Percentiles rank a stretch among this genome's conserved stretches.
Conservation (phyloP, 805 yeast species). For the Debaryomyces castellii region DNA sequence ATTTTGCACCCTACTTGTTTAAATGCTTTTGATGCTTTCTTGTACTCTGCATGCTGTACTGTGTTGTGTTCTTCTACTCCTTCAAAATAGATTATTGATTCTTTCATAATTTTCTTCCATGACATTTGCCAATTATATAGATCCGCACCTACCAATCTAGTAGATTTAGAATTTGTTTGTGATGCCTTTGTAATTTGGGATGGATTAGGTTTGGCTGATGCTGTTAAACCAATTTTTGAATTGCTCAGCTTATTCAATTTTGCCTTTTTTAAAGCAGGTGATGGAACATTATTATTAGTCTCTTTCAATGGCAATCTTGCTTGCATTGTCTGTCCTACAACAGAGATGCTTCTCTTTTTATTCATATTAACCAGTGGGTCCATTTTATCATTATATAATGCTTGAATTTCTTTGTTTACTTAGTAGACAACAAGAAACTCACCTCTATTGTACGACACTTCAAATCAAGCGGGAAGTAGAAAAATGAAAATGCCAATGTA, state of each 20-base stretch:
- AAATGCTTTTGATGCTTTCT: constrained; percentile 44
- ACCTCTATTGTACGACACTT: neutral
- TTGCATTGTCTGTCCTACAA: neutral
- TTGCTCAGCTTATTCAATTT: constrained; percentile 14
- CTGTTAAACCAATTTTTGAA: neutral
- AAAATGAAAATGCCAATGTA: neutral
- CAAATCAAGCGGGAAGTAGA: neutral
- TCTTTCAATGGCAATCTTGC: constrained; percentile 38
- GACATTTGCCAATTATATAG: constrained; percentile 60
- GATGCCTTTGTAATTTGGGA: constrained; percentile 3
- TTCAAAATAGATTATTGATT: constrained; percentile 63
- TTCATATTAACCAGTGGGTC: constrained; percentile 1
- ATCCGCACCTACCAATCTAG: constrained; percentile 44
- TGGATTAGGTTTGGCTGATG: constrained; percentile 6
- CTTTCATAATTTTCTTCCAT: constrained; percentile 63
- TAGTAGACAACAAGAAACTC: neutral
- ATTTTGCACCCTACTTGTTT: constrained; percentile 49
- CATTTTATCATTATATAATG: constrained; percentile 5
- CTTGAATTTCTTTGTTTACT: neutral
- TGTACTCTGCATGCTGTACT: constrained; percentile 35
- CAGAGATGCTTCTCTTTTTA: constrained; percentile 3
- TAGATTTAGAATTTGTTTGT: constrained; percentile 13
- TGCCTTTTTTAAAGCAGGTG: constrained; percentile 33
- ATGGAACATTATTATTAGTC: constrained; percentile 39
- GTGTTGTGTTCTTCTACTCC: constrained; percentile 40